These are phyloP conservation scores for Usnea hakonensis DNA, from an alignment of 495 filamentous ascomycete genomes.

Conservation along the genomic window DNA sequence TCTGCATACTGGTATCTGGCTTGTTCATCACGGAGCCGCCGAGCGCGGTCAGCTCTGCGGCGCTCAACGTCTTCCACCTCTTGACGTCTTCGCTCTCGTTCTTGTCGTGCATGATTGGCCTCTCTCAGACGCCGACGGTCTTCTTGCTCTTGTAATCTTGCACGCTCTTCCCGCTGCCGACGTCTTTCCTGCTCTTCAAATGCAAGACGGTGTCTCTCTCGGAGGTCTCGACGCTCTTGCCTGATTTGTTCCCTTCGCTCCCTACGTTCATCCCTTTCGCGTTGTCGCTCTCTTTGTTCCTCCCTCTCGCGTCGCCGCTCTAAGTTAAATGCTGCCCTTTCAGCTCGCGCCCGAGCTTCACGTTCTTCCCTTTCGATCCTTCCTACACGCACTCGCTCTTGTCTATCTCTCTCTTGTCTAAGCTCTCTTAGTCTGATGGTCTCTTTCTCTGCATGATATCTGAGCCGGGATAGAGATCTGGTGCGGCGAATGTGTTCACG, in stretches of 20 bases:
- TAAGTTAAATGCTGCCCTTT: neutral
- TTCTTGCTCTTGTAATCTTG: no score
- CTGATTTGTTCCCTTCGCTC: neutral
- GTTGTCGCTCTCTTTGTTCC: slow-evolving; percentile 3
- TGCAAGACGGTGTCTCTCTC: neutral
- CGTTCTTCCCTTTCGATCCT: slow-evolving; percentile 5
- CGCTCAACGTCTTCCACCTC: neutral
- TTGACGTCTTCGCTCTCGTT: slow-evolving; percentile 5
- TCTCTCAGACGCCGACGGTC: neutral
- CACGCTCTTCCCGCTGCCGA: neutral
- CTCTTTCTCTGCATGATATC: slow-evolving; percentile 6
- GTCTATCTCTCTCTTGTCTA: neutral
- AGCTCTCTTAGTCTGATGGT: neutral
- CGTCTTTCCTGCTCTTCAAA: neutral
- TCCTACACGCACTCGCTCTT: neutral
- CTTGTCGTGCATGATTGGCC: neutral
- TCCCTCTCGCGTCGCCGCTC: slow-evolving; percentile 4
- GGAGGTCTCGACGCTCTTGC: neutral
- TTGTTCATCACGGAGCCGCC: neutral
- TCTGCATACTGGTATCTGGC: neutral
- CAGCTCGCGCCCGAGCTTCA: slow-evolving; percentile 16
- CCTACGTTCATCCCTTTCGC: neutral
- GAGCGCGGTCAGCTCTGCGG: neutral
- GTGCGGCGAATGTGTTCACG: slow-evolving; percentile 11
- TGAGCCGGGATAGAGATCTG: slow-evolving; percentile 9